Evolutionary conservation across 164 flowering plant species (phyloP), one percentile per base, ranked within the genome.

Genomic region (Houttuynia cordata): DNA sequence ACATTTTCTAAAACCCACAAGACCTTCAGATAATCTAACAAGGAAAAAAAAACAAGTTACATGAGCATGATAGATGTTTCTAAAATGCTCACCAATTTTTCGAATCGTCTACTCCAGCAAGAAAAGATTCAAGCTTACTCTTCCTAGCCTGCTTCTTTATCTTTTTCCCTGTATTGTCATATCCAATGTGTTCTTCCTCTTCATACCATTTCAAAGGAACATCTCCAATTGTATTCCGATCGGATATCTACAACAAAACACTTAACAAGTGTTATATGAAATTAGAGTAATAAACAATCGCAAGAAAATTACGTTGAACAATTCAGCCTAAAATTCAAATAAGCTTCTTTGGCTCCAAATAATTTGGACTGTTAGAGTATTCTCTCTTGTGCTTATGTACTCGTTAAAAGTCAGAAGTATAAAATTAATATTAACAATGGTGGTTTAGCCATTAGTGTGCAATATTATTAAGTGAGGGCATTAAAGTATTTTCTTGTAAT

Each of bases 131-230:
- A 58, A 91, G 77, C 65, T 75, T 83, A 75, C 85, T 86, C 74
- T 75, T 76, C 76, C 78, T 81, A 34, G 81, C 87, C 64, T 81
- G 87, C 73, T 87, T 94, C 62, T 76, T 86, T 22, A 94, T 85
- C 79, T 91, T 94, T 84, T 78, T 88, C 68, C 96, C 99, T 40
- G 78, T 13, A 67, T 85, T 73, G 66, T 91, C 91, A 79, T 93
- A 91, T 18, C 97, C 99, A 76, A 94, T 81, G 70, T 94, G 97
- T 56, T 79, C 82, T 75, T 94, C 97, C 53, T 91, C 99, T 63
- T 76, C 69, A 70, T 94, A 94, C 88, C 89, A 94, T 60, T 80
- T 68, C 57, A 90, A 60, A 4, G 97, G 96, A 65, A 88, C 95
- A 76, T 86, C 82, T 21, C 99, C 99, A 68, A 94, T 57, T 5